phyloP scores from a whole-genome alignment of 2,329 filamentous ascomycete genomes.

The Cladosporium sp. region DNA sequence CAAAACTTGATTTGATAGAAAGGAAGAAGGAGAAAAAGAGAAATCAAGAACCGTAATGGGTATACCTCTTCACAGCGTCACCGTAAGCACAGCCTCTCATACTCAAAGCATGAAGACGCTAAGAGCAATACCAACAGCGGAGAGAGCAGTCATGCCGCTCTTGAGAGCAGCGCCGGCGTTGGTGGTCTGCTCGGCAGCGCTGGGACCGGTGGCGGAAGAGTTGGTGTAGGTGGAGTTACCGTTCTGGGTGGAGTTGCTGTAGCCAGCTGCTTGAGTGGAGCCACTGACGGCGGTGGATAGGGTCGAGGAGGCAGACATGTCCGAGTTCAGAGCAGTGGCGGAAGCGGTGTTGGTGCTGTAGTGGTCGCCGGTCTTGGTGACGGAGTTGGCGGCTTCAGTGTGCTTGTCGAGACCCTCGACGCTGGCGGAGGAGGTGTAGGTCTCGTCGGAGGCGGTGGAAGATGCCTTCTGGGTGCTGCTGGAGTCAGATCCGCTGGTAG shows the following conservation, averaged over 20 bases:
- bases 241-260: constrained; percentile 2
- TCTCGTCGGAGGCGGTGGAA: constrained; percentile 24
- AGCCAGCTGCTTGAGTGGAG: constrained; percentile 3
- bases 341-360: constrained; percentile 26
- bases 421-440: constrained; percentile 19
- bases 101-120: constrained; percentile 21
- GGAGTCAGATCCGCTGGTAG: constrained; percentile 15
- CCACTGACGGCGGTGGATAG: constrained; percentile 15
- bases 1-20: too few species aligned
- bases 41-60: too few species aligned
- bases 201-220: constrained; percentile 14
- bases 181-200: constrained; percentile 3
- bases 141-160: constrained; percentile 17
- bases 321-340: constrained; percentile 21
- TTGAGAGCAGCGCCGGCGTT: constrained; percentile 16
- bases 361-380: constrained; percentile 22
- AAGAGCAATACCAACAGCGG: constrained; percentile 23
- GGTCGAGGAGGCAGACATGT: constrained; percentile 12
- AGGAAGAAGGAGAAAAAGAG: too few species aligned
- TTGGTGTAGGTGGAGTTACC: too few species aligned
- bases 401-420: constrained; percentile 20
- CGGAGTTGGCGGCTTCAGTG: constrained; percentile 18
- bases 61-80: too few species aligned
- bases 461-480: constrained; percentile 20
- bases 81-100: not conserved